Base-by-base conservation (phyloP, 2,329 filamentous ascomycete species). In the Aspergillus quadricinctus region DNA sequence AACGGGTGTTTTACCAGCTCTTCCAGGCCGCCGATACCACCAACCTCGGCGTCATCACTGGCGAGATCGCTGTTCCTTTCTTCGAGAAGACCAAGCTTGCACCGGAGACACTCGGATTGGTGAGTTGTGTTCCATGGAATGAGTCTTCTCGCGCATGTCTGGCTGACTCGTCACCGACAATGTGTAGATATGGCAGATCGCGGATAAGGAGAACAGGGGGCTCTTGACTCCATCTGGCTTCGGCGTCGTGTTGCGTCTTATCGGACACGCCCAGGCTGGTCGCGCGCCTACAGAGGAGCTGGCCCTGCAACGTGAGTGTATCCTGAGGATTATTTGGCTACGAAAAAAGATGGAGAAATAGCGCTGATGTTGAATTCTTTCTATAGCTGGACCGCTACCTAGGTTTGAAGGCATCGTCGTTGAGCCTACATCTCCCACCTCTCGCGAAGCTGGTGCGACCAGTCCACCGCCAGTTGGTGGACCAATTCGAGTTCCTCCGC, bases 111-210 rank as follows among this genome's bases (percentile, higher is more conserved):
- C 82, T 99, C 57, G 94, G 93, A 75, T 88, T 96, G 84, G 90
- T 93, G 77, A 65, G 85, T 80, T 48, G 29, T 53, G n/a, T 50
- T n/a, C 45, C 52, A 25, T 37, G 40, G 29, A 49, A 7, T 50
- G 10, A 23, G 40, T 25, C n/a, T 21, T 28, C 29, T 21, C 8
- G 45, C 45, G 21, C 40, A 35, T 53, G 41, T 53, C 56, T 60
- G 56, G 61, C 49, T 48, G 23, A 19, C 40, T 45, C 14, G n/a
- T 48, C 31, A n/a, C 40, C 50, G 17, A 51, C 55, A 28, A 29
- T 62, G 57, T 75, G 57, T 75, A 96, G 89, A 97, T 99, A 82
- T 99, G 94, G 94, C 93, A 97, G 78, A 94, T 99, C 73, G 93
- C 94, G 65, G 94, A 99, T 78, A 92, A 85, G 64, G 93, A 97